A percentile compares a stretch with the other conserved stretches of the same genome.
phyloP scores from a whole-genome alignment of 352 stramenopile genomes.

The Pythium folliculosum region DNA sequence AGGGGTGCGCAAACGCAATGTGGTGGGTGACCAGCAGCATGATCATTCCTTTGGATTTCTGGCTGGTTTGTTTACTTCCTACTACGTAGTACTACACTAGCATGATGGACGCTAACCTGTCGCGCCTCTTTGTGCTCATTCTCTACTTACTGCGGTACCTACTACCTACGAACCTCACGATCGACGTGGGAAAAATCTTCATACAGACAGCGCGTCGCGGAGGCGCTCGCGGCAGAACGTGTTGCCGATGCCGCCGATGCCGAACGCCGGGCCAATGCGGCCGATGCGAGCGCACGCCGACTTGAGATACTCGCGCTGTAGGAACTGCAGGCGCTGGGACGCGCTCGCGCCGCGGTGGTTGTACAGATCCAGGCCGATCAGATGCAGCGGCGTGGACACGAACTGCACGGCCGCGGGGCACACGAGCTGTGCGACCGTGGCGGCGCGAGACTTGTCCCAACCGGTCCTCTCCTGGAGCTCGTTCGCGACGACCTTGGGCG shows the following conservation, averaged over 20 bases:
- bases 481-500: slow-evolving; percentile 66
- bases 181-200: neutral
- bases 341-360: slow-evolving; percentile 60
- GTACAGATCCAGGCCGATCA: slow-evolving; percentile 89
- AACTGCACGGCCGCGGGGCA: slow-evolving; percentile 87
- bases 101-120: neutral
- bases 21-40: neutral
- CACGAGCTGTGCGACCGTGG: slow-evolving; percentile 74
- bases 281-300: slow-evolving; percentile 81
- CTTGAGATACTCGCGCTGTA: slow-evolving; percentile 84
- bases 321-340: slow-evolving; percentile 49
- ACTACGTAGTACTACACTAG: neutral
- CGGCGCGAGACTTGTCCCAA: slow-evolving; percentile 53
- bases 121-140: neutral
- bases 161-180: neutral
- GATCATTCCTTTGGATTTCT: slow-evolving; percentile 19
- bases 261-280: slow-evolving; percentile 89
- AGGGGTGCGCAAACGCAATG: slow-evolving; percentile 2
- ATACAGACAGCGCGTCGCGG: slow-evolving; percentile 37
- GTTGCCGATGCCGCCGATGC: slow-evolving; percentile 89
- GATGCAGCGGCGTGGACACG: slow-evolving; percentile 87
- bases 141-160: too few relatives aligned
- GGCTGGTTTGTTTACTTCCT: too few relatives aligned
- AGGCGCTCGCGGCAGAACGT: slow-evolving; percentile 58
- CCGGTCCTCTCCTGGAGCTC: slow-evolving; percentile 54